Evolutionary conservation across 2,329 filamentous ascomycete genomes (phyloP).

Genomic region (Hypoxylon sp.): DNA sequence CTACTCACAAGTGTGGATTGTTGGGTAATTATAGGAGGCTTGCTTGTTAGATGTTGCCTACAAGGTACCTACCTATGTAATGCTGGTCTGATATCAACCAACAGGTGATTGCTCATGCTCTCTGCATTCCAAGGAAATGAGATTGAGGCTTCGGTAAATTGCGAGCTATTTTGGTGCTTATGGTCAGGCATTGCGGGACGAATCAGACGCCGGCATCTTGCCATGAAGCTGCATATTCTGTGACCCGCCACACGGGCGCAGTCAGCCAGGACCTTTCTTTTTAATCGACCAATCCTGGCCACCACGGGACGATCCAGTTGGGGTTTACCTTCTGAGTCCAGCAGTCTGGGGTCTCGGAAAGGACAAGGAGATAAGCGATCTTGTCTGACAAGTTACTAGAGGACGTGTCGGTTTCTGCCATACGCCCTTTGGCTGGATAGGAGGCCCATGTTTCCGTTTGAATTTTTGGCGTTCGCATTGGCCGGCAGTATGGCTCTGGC

Average conservation of each 20-base stretch:
- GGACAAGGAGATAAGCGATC: conserved; percentile 20
- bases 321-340: background rate
- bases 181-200: conserved; percentile 4
- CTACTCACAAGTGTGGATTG: background rate
- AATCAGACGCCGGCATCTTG: background rate
- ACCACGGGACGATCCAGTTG: conserved; percentile 6
- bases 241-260: conserved; percentile 12
- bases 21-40: background rate
- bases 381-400: conserved; percentile 6
- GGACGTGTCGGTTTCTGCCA: conserved; percentile 1
- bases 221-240: conserved; percentile 1
- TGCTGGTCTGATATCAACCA: background rate
- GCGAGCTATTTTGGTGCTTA: conserved; percentile 1
- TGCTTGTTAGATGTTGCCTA: background rate
- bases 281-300: background rate
- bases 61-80: background rate
- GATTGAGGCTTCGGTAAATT: conserved; percentile 12
- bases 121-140: conserved; percentile 9
- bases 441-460: background rate
- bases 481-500: background rate
- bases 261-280: background rate
- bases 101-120: background rate
- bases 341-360: conserved; percentile 6
- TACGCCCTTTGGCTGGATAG: background rate
- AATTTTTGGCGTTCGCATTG: background rate